A percentile compares a stretch with the other conserved stretches of the same genome.
Evolutionary conservation across 352 stramenopile species (phyloP).

Genomic region (Pilasporangium apinafurcum): DNA sequence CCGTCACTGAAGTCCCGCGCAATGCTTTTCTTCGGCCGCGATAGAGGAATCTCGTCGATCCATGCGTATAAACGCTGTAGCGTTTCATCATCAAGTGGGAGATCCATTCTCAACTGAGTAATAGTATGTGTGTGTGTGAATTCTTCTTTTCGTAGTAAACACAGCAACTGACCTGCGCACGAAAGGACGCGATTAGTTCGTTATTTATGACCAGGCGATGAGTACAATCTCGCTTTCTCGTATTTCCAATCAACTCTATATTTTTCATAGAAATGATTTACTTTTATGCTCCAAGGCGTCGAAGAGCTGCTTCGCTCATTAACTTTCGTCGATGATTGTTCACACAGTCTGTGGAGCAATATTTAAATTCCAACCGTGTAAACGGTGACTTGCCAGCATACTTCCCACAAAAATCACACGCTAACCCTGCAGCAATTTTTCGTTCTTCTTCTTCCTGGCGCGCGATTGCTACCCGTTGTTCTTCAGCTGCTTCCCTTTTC

Average conservation of each 20-base stretch:
- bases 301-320: slow-evolving; percentile 89
- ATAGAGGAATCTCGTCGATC: slow-evolving; percentile 94
- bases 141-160: neutral
- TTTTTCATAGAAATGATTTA: too few relatives aligned
- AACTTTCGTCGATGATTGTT: slow-evolving; percentile 90
- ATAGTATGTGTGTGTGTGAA: neutral
- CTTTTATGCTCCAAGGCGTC: slow-evolving; percentile 49
- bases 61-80: slow-evolving; percentile 92
- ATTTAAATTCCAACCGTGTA: slow-evolving; percentile 88
- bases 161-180: too few relatives aligned
- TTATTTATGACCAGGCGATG: too few relatives aligned
- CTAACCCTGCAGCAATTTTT: slow-evolving; percentile 70
- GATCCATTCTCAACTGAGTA: slow-evolving; percentile 24
- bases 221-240: too few relatives aligned
- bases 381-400: slow-evolving; percentile 86
- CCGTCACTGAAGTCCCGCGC: slow-evolving; percentile 94
- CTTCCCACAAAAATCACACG: slow-evolving; percentile 76
- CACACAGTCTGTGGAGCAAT: slow-evolving; percentile 93
- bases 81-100: slow-evolving; percentile 83
- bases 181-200: slow-evolving; percentile 30
- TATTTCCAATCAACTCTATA: too few relatives aligned
- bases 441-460: slow-evolving; percentile 52
- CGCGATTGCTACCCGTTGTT: slow-evolving; percentile 62
- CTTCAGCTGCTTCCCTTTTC: slow-evolving; percentile 66
- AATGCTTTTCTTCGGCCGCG: slow-evolving; percentile 94